Conservation (phyloP, 768 basidiomycete species). For the Leccinum truebloodii region DNA sequence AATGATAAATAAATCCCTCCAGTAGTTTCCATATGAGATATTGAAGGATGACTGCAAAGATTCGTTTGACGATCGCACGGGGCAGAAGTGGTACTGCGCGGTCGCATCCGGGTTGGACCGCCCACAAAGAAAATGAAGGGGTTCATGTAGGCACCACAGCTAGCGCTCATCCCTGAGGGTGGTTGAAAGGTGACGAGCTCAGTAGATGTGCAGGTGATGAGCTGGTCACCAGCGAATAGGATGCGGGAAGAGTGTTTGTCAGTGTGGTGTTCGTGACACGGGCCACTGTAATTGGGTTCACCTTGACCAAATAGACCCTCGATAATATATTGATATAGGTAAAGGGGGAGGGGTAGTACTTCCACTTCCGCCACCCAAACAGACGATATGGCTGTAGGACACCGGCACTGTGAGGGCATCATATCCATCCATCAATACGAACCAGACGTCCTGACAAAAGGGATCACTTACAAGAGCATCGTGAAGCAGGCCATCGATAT, state of each 20-base stretch:
- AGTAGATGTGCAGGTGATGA: slow-evolving; percentile 46
- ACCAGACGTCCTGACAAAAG: background rate
- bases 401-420: slow-evolving; percentile 38
- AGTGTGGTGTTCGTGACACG: background rate
- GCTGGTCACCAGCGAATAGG: slow-evolving; percentile 42
- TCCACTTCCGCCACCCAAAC: slow-evolving; percentile 34
- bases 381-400: slow-evolving; percentile 47
- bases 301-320: slow-evolving; percentile 40
- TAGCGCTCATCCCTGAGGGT: slow-evolving; percentile 44
- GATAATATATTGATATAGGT: slow-evolving; percentile 44
- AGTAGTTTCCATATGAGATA: slow-evolving; percentile 7
- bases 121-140: slow-evolving; percentile 50
- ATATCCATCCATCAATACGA: background rate
- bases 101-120: slow-evolving; percentile 58
- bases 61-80: slow-evolving; percentile 51
- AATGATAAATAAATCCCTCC: slow-evolving; percentile 14
- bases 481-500: slow-evolving; percentile 41
- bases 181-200: slow-evolving; percentile 59
- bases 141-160: slow-evolving; percentile 51
- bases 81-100: slow-evolving; percentile 54
- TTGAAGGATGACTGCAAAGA: slow-evolving; percentile 19
- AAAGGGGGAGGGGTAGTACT: slow-evolving; percentile 48
- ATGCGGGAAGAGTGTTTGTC: background rate
- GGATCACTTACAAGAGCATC: slow-evolving; percentile 40
- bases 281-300: background rate